Base-by-base conservation (phyloP, 2,329 filamentous ascomycete genomes). In the Microdochium trichocladiopsis region DNA sequence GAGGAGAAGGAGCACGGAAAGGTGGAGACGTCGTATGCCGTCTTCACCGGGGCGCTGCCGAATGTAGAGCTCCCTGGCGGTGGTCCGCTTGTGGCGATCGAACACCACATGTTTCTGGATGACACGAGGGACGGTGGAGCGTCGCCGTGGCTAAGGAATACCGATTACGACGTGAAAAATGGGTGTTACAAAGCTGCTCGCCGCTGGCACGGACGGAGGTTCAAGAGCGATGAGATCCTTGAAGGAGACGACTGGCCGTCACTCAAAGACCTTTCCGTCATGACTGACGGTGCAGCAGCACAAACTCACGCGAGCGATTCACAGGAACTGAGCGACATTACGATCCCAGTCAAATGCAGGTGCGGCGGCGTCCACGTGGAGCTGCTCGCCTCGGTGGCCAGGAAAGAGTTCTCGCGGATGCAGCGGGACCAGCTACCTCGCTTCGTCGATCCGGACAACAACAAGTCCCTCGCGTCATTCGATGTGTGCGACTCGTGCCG, bases 71-170 rank as follows among this genome's bases (percentile, higher is more conserved):
- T 60, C 4, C 51, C 53, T 0, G 58, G 60, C 6, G 41, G 41
- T 23, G 21, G 21, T 6, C 41, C 41, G 18, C 45, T 77, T 8
- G 50, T 76, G 23, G 56, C 56, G 11, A 63, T 69, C 36, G 55
- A 49, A 1, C 53, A 67, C 2, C 72, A 78, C 51, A 69, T 75
- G 2, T 78, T 72, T 52, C 64, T 80, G 1, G 69, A 62, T 1
- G 77, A 81, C 52, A 82, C 79, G 0, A 25, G 67, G 1, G 79
- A 83, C 57, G 79, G 78, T 2, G 79, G 80, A 0, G 69, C 76
- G 1, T 70, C 70, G 2, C 59, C 68, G 1, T 82, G 75, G 75
- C 58, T 79, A 4, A 65, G 64, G 23, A 56, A 64, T 6, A 50
- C 62, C 0, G 72, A 73, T 41, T 51, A 56, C 1, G 41, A 45